Evolutionary conservation across 2,329 filamentous ascomycete species (phyloP).

Genomic region (Aspergillus floridensis): DNA sequence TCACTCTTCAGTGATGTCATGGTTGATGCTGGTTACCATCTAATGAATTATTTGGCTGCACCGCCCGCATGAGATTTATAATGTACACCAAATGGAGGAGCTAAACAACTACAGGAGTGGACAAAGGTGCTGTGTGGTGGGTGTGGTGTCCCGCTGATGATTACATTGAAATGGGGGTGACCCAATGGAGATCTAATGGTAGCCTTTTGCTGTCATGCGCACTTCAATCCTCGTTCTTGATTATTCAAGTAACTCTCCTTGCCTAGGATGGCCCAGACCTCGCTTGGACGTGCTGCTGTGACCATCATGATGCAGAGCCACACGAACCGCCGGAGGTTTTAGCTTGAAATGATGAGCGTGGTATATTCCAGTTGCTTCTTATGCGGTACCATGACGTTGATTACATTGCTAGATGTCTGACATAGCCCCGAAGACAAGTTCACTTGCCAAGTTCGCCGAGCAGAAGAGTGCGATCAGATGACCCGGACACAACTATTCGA

Average conservation of each 20-base stretch:
- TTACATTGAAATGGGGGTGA: not conserved
- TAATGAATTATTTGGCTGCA: not conserved
- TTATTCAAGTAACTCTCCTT: not conserved
- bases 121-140: not conserved
- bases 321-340: not conserved
- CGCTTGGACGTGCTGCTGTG: not conserved
- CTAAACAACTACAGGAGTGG: not conserved
- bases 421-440: slow-evolving; percentile 13
- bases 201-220: not conserved
- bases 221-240: not conserved
- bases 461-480: slow-evolving; percentile 82
- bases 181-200: not conserved
- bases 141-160: not conserved
- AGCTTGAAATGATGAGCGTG: not conserved
- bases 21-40: not conserved
- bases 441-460: slow-evolving; percentile 76
- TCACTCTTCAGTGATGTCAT: not conserved
- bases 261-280: not conserved
- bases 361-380: not conserved
- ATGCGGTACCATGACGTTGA: not conserved
- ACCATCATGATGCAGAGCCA: not conserved
- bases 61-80: not conserved
- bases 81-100: not conserved
- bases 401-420: not conserved
- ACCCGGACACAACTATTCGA: slow-evolving; percentile 73